A percentile compares a stretch with the other conserved stretches of the same genome.
These are phyloP conservation scores for Hypoxylon sp. DNA, from an alignment of 2,329 filamentous ascomycete genomes.

Conservation along the genomic window DNA sequence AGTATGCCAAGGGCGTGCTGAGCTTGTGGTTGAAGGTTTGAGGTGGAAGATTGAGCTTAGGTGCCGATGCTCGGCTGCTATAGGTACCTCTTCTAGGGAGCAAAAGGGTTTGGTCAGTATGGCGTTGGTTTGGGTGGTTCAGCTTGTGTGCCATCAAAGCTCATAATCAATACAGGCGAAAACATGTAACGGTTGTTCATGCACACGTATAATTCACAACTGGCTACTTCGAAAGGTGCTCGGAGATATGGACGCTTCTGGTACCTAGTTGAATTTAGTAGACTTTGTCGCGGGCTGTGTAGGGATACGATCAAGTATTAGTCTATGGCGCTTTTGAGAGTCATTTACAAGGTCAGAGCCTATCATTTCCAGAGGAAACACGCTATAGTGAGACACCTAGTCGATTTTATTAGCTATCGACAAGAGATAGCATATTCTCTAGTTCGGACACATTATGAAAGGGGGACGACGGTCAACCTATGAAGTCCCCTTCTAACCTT, in stretches of 20 bases:
- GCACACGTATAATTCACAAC: background rate
- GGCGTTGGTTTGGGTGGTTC: constrained; percentile 48
- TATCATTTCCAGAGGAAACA: background rate
- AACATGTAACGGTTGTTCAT: constrained; percentile 22
- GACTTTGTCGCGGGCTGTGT: background rate
- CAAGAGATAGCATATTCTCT: background rate
- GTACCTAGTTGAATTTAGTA: background rate
- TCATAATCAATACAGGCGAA: constrained; percentile 44
- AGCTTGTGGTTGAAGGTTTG: constrained; percentile 83
- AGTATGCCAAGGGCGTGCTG: constrained; percentile 91
- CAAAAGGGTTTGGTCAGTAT: constrained; percentile 31
- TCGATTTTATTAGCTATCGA: background rate
- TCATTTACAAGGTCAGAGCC: background rate
- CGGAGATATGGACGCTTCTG: background rate
- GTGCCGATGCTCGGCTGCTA: constrained; percentile 9
- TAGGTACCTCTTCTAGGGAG: constrained; percentile 33
- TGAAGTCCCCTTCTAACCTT: background rate
- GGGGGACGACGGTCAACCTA: background rate
- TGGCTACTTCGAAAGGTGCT: background rate
- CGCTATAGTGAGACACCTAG: background rate
- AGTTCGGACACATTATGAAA: background rate
- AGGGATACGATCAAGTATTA: background rate
- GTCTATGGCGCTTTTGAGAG: background rate
- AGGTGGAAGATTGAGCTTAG: constrained; percentile 11
- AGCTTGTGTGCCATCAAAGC: constrained; percentile 42